A percentile compares a stretch with the other conserved stretches of the same genome.
Conservation (phyloP, 129 eudicot genomes). For the Flaveria bidentis region DNA sequence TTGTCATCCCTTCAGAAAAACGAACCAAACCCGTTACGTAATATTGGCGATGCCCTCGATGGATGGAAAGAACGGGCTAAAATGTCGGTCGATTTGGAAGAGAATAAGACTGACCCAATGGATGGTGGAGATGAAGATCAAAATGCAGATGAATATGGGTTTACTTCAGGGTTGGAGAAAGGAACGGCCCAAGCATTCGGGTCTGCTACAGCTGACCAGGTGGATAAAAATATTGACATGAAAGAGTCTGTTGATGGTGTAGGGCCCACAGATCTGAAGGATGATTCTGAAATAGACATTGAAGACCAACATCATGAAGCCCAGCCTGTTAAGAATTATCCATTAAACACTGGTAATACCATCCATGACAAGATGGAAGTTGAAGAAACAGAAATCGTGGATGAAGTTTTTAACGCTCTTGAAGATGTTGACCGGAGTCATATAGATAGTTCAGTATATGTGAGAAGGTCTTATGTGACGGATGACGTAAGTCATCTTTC, state of each 20-base stretch:
- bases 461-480: conserved; percentile 49
- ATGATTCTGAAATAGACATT: conserved; percentile 48
- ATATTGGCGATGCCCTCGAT: conserved; percentile 86
- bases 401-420: conserved; percentile 25
- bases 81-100: conserved; percentile 68
- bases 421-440: conserved; percentile 27
- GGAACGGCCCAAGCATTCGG: conserved; percentile 95
- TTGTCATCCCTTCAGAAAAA: conserved; percentile 45
- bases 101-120: conserved; percentile 29
- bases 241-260: conserved; percentile 57
- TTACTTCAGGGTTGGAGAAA: conserved; percentile 72
- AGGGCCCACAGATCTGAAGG: conserved; percentile 30
- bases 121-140: conserved; percentile 49
- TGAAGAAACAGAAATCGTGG: conserved; percentile 36
- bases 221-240: conserved; percentile 41
- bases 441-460: conserved; percentile 51
- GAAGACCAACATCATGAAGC: conserved; percentile 46
- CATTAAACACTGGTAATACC: conserved; percentile 26
- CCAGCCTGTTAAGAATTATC: conserved; percentile 32
- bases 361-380: conserved; percentile 35
- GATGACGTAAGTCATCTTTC: conserved; percentile 50
- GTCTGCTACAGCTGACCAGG: conserved; percentile 78
- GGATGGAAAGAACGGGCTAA: conserved; percentile 94
- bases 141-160: conserved; percentile 74
- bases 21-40: conserved; percentile 83